Evolutionary conservation across 345 rosid genomes (phyloP).

Genomic region (Combretum micranthum): DNA sequence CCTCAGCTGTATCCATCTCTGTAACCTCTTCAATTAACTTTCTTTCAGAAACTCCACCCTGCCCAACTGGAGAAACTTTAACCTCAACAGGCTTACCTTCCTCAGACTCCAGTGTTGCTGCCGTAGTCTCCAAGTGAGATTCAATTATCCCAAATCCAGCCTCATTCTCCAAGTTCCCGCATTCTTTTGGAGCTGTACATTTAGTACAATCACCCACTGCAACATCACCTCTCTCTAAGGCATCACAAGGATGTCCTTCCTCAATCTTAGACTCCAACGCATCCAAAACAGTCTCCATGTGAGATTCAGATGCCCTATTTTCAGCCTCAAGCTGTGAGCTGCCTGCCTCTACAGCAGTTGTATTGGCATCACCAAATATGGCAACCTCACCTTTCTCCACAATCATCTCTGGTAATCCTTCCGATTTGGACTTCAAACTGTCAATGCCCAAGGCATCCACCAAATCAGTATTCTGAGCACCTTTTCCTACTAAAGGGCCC

Average conservation of each 20-base stretch:
- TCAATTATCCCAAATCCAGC: conserved; percentile 2
- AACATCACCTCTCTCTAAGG: not conserved
- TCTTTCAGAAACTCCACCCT: not conserved
- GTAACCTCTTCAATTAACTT: not conserved
- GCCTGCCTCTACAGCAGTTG: too few species aligned
- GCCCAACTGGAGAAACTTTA: conserved; percentile 1
- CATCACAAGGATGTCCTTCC: not conserved
- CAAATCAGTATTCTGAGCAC: not conserved
- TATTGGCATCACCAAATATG: too few species aligned
- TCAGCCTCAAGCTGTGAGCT: too few species aligned
- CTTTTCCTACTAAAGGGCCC: not conserved
- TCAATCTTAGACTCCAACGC: too few species aligned
- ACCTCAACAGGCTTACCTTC: not conserved
- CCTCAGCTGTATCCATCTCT: not conserved
- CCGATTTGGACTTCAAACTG: too few species aligned
- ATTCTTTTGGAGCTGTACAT: too few species aligned
- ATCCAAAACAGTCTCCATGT: too few species aligned
- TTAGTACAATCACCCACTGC: too few species aligned
- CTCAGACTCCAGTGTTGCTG: not conserved
- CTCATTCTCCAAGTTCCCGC: conserved; percentile 1
- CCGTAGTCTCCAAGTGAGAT: not conserved
- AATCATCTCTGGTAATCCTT: too few species aligned
- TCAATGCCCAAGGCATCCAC: too few species aligned
- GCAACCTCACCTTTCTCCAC: too few species aligned
- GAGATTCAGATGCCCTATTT: too few species aligned